Evolutionary conservation across 2,329 filamentous ascomycete species (phyloP).

Genomic region (Westerdykella ornata): DNA sequence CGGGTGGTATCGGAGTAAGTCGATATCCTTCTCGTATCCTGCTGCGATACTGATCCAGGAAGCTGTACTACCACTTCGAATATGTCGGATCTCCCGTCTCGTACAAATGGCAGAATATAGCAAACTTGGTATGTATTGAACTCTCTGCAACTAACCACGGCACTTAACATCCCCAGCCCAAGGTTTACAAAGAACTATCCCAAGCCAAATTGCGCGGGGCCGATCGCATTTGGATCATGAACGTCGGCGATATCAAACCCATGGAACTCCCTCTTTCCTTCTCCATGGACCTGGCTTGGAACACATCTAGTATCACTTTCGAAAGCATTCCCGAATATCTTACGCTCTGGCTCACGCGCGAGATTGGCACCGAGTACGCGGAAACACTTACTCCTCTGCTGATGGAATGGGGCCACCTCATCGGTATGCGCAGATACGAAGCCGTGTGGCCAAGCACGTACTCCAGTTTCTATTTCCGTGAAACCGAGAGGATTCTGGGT

Average conservation of each 20-base stretch:
- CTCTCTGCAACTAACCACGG: not conserved
- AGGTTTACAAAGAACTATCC: conserved; percentile 10
- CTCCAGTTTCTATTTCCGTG: conserved; percentile 11
- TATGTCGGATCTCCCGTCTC: conserved; percentile 14
- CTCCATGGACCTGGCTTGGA: conserved; percentile 18
- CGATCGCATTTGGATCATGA: conserved; percentile 16
- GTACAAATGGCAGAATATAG: conserved; percentile 17
- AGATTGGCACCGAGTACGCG: conserved; percentile 9
- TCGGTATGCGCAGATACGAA: conserved; percentile 10
- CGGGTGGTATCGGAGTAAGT: conserved; percentile 7
- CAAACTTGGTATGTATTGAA: conserved; percentile 6
- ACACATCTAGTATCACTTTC: conserved; percentile 5
- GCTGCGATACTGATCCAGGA: too few species aligned
- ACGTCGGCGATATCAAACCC: conserved; percentile 19
- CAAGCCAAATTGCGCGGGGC: conserved; percentile 12
- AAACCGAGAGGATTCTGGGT: conserved; percentile 8
- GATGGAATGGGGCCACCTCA: conserved; percentile 8
- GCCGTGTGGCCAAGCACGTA: conserved; percentile 10
- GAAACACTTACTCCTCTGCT: not conserved
- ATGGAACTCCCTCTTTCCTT: conserved; percentile 15
- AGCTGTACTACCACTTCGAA: conserved; percentile 16
- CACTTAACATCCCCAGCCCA: conserved; percentile 7
- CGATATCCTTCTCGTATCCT: too few species aligned
- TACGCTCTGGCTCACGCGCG: conserved; percentile 5
- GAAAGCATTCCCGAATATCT: conserved; percentile 7